Evolutionary conservation across 345 rosid genomes (phyloP), one percentile per base, ranked within the genome.

Genomic region (Arabis alpina): DNA sequence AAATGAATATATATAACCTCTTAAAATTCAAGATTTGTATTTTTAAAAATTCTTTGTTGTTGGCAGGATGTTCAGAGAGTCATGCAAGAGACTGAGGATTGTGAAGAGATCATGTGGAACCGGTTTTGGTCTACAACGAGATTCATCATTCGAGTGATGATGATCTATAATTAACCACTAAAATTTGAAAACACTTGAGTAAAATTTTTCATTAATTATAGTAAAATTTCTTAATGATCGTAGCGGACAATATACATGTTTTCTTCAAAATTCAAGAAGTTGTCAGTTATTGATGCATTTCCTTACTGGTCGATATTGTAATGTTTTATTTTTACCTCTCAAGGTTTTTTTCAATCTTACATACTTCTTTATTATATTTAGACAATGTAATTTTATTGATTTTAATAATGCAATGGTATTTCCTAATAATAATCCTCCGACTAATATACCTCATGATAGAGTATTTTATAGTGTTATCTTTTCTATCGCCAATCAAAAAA

Each of bases 11-110:
- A 28, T 1, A 25, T 6, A 45, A 48, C 4, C 23, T 64, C 44
- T 14, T n/a, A 47, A n/a, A 54, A 30, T 10, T 23, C 53, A 42
- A 2, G 43, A 43, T 16, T 32, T 12, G 8, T 54, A 8, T 8
- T 41, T 41, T 10, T 3, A 5, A 4, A 27, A 54, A 12, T 45
- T 6, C 8, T 6, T 62, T 12, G 0, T 57, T 45, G 9, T 70
- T 44, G 70, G 54, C 81, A 88, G 94, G 66, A 84, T 88, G 94
- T 86, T 88, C 66, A 68, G 68, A 14, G 89, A 86, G 11, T 80
- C 86, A 28, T 88, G 89, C 83, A 86, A 84, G 78, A 80, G 86
- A 49, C 30, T 86, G 41, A 76, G 86, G 68, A 68, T 86, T 43
- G 82, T 82, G 89, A 88, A 82, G 77, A 77, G 82, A 64, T 81